A percentile compares a stretch with the other conserved stretches of the same genome.
phyloP scores from a whole-genome alignment of 2,329 filamentous ascomycete species.

The Calonectria leucothoes region DNA sequence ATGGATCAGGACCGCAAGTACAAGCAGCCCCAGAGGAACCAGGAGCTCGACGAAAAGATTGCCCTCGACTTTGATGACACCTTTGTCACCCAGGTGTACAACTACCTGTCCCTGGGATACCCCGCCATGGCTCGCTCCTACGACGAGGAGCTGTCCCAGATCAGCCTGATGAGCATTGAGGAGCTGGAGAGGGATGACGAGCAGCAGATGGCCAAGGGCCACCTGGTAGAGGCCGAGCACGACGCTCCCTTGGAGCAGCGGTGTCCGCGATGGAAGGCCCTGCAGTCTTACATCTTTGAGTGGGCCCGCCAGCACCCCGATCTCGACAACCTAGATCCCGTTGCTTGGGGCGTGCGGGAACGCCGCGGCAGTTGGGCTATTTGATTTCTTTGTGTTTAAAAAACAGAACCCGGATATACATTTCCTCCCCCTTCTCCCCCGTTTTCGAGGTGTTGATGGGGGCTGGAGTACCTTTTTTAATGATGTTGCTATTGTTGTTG shows the following conservation, averaged over 20 bases:
- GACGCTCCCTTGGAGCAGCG: slow-evolving; percentile 62
- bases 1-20: slow-evolving; percentile 57
- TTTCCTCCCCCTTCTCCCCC: neutral
- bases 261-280: slow-evolving; percentile 81
- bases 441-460: no score
- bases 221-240: slow-evolving; percentile 71
- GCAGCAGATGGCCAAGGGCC: slow-evolving; percentile 71
- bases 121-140: slow-evolving; percentile 85
- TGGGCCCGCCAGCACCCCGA: slow-evolving; percentile 91
- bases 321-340: slow-evolving; percentile 69
- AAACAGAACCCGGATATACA: neutral
- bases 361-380: slow-evolving; percentile 80
- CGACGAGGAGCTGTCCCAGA: slow-evolving; percentile 86
- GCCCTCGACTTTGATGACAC: slow-evolving; percentile 79
- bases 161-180: slow-evolving; percentile 75
- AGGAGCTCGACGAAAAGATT: slow-evolving; percentile 65
- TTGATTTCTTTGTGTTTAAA: slow-evolving; percentile 44
- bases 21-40: slow-evolving; percentile 60
- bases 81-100: slow-evolving; percentile 96
- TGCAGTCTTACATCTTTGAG: slow-evolving; percentile 85
- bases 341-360: slow-evolving; percentile 76
- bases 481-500: neutral
- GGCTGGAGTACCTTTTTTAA: neutral
- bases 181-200: slow-evolving; percentile 81
- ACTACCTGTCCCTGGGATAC: slow-evolving; percentile 94